phyloP scores from a whole-genome alignment of 1,284 basidiomycete genomes.

The Puccinia novopanici region DNA sequence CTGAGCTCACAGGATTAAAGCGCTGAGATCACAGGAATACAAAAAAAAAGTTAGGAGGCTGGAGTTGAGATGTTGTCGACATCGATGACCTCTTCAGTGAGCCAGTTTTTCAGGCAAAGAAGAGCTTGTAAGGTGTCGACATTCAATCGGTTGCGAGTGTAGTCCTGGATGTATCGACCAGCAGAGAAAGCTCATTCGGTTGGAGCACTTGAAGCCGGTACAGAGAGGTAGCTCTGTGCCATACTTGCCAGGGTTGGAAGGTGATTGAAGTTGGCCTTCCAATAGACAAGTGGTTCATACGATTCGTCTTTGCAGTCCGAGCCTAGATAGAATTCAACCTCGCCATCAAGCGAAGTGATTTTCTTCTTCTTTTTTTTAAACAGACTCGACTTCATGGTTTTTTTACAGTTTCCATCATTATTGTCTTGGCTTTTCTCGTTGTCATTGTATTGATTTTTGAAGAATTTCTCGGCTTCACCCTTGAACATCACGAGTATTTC shows the following conservation, averaged over 20 bases:
- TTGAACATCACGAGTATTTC: not conserved
- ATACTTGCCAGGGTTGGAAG: conserved; percentile 13
- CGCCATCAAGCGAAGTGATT: not conserved
- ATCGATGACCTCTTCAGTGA: not conserved
- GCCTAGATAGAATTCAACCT: not conserved
- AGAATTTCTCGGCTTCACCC: not conserved
- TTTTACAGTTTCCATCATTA: too few relatives aligned
- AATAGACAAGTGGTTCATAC: not conserved
- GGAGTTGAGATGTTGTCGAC: not conserved
- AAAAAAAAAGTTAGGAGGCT: not conserved
- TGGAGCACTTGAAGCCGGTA: conserved; percentile 8
- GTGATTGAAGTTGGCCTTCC: conserved; percentile 8
- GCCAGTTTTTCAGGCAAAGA: not conserved
- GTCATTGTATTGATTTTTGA: not conserved
- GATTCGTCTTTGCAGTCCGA: not conserved
- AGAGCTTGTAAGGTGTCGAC: not conserved
- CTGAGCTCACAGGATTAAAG: too few relatives aligned
- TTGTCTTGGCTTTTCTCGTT: not conserved
- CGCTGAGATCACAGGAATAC: too few relatives aligned
- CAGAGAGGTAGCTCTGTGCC: not conserved
- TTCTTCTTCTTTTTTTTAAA: not conserved
- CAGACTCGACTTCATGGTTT: not conserved
- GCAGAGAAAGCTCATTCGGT: conserved; percentile 5
- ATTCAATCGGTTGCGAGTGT: not conserved
- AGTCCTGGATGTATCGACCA: conserved; percentile 9